Conservation (phyloP, 2,329 filamentous ascomycete genomes). For the Emydomyces testavorans region DNA sequence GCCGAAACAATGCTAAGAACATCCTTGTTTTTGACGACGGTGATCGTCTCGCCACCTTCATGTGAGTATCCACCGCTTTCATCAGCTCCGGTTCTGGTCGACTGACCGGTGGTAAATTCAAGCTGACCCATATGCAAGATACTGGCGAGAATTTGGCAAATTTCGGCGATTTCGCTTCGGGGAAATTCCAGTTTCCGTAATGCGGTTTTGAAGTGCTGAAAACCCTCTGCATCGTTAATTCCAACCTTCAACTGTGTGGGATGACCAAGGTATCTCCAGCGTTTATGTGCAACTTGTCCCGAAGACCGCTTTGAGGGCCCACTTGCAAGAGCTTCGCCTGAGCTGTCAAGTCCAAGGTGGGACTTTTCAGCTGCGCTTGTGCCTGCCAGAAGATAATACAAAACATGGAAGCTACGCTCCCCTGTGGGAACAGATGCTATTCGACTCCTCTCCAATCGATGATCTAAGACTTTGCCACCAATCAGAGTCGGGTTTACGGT, state of each 20-base stretch:
- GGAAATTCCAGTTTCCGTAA: slow-evolving; percentile 90
- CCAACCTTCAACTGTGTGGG: slow-evolving; percentile 94
- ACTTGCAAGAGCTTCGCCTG: slow-evolving; percentile 29
- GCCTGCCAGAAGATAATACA: slow-evolving; percentile 90
- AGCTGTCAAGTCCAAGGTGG: slow-evolving; percentile 58
- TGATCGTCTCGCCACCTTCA: slow-evolving; percentile 77
- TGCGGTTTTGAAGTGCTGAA: slow-evolving; percentile 94
- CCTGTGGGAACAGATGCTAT: slow-evolving; percentile 88
- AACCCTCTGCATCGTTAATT: slow-evolving; percentile 90
- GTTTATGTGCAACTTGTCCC: slow-evolving; percentile 50
- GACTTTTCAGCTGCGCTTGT: slow-evolving; percentile 82
- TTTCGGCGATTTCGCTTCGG: slow-evolving; percentile 84
- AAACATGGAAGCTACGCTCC: slow-evolving; percentile 88
- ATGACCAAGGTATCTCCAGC: slow-evolving; percentile 94
- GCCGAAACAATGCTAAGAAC: slow-evolving; percentile 74
- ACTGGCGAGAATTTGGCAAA: slow-evolving; percentile 84
- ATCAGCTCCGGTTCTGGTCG: slow-evolving; percentile 67
- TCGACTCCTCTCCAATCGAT: slow-evolving; percentile 80
- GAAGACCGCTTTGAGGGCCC: slow-evolving; percentile 44
- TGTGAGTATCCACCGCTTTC: slow-evolving; percentile 95
- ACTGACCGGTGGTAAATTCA: slow-evolving; percentile 74
- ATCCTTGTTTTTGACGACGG: slow-evolving; percentile 87
- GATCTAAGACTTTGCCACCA: slow-evolving; percentile 87
- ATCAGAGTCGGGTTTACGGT: slow-evolving; percentile 76
- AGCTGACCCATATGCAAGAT: slow-evolving; percentile 97